phyloP scores from a whole-genome alignment of 108 stramenopile genomes.

The Aurantiochytrium sp. region DNA sequence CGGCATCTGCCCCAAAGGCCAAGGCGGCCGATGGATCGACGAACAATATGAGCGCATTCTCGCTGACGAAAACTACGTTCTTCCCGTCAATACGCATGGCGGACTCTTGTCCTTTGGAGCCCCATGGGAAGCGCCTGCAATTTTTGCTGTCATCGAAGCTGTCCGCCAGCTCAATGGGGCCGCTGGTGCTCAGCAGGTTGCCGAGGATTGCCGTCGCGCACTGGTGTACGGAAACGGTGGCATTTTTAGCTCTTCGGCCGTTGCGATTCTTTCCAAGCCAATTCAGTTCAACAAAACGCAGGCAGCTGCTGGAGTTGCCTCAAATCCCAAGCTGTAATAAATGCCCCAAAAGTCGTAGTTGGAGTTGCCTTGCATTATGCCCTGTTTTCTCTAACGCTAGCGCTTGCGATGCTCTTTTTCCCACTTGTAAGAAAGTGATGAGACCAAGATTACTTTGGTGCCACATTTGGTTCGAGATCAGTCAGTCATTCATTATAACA shows the following conservation, averaged over 20 bases:
- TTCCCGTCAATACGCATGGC: constrained; percentile 48
- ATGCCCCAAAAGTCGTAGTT: too few species aligned
- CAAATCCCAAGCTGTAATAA: too few species aligned
- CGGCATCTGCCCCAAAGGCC: constrained; percentile 25
- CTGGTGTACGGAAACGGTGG: constrained; percentile 51
- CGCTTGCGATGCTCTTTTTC: too few species aligned
- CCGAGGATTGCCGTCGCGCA: constrained; percentile 29
- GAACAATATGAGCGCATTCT: constrained; percentile 32
- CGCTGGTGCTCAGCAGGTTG: constrained; percentile 29
- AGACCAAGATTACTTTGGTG: too few species aligned
- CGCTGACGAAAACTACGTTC: constrained; percentile 21
- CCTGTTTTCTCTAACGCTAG: too few species aligned
- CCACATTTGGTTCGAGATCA: too few species aligned
- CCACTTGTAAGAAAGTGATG: too few species aligned
- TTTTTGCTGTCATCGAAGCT: constrained; percentile 35
- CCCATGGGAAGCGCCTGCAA: constrained; percentile 44
- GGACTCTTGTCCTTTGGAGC: constrained; percentile 44
- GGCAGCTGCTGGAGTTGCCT: too few species aligned
- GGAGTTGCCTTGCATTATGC: too few species aligned
- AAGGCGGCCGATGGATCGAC: constrained; percentile 31
- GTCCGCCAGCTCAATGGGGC: constrained; percentile 26
- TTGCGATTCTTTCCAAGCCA: constrained; percentile 34
- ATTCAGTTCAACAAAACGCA: neutral
- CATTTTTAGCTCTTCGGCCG: constrained; percentile 40
- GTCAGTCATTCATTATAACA: neutral